Evolutionary conservation across 345 rosid genomes (phyloP).

Genomic region (Eucalyptus polyanthemos): DNA sequence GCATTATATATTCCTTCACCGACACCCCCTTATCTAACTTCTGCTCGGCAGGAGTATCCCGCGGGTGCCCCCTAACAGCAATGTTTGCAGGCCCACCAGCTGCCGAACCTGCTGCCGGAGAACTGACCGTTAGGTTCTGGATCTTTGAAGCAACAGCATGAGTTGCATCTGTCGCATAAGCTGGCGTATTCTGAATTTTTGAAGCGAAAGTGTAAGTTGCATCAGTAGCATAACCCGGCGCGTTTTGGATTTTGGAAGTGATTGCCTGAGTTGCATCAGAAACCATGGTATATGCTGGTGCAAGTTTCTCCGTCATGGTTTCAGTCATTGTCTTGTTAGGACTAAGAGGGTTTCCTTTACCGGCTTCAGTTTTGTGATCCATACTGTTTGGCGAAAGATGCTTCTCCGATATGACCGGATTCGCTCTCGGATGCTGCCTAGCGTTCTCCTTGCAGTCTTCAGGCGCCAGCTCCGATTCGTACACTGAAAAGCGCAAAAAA

Average conservation of each 20-base stretch:
- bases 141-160: conserved; percentile 31
- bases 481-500: conserved; percentile 1
- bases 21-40: conserved; percentile 72
- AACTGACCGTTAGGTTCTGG: conserved; percentile 25
- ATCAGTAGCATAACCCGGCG: neutral
- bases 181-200: conserved; percentile 14
- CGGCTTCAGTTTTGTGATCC: neutral
- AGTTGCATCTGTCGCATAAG: conserved; percentile 33
- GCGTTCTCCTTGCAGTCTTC: conserved; percentile 10
- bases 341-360: neutral
- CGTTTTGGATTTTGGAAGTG: conserved; percentile 1
- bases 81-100: neutral
- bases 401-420: conserved; percentile 8
- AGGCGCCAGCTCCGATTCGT: conserved; percentile 26
- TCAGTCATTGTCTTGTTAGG: conserved; percentile 25
- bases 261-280: conserved; percentile 32
- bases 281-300: conserved; percentile 35
- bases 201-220: neutral
- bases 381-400: conserved; percentile 16
- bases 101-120: neutral
- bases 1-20: conserved; percentile 50
- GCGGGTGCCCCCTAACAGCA: neutral
- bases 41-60: neutral
- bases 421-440: conserved; percentile 16
- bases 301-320: conserved; percentile 25